Percentiles rank a stretch among this genome's conserved stretches.
Evolutionary conservation across 1,139 yeast genomes (phyloP).

Genomic region (Pichia cactophila): DNA sequence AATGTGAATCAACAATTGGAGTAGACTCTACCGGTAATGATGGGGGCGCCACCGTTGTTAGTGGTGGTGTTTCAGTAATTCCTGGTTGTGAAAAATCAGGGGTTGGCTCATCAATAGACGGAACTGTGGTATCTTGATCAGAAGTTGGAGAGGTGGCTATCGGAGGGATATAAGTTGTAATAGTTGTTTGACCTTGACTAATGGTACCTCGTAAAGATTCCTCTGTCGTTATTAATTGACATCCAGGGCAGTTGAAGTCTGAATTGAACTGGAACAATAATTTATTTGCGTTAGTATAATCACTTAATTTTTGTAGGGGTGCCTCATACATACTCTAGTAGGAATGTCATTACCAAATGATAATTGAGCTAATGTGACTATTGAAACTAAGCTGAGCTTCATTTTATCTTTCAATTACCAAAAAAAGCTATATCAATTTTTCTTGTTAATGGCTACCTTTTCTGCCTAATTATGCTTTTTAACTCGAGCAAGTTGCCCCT

Average conservation of each 20-base stretch:
- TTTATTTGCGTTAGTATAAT: background rate
- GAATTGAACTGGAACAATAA: conserved; percentile 17
- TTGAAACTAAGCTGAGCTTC: background rate
- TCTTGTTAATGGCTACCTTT: background rate
- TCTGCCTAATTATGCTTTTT: background rate
- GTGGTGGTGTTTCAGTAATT: background rate
- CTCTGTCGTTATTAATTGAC: conserved; percentile 27
- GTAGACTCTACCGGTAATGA: background rate
- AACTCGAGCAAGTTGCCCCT: background rate
- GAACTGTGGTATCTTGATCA: background rate
- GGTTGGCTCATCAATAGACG: background rate
- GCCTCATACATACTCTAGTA: background rate
- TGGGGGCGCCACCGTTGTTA: background rate
- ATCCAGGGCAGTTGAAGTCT: conserved; percentile 28
- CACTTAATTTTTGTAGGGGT: background rate
- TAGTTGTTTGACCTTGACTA: conserved; percentile 11
- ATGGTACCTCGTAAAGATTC: conserved; percentile 26
- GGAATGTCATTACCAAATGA: background rate
- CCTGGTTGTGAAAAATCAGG: background rate
- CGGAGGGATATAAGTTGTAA: conserved; percentile 9
- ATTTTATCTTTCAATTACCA: background rate
- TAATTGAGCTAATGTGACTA: background rate
- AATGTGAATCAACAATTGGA: background rate
- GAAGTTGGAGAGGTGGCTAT: conserved; percentile 4
- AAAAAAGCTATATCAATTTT: too few relatives aligned